These are phyloP conservation scores for Monosporascus sp. DNA, from an alignment of 2,329 filamentous ascomycete species.

Conservation along the genomic window DNA sequence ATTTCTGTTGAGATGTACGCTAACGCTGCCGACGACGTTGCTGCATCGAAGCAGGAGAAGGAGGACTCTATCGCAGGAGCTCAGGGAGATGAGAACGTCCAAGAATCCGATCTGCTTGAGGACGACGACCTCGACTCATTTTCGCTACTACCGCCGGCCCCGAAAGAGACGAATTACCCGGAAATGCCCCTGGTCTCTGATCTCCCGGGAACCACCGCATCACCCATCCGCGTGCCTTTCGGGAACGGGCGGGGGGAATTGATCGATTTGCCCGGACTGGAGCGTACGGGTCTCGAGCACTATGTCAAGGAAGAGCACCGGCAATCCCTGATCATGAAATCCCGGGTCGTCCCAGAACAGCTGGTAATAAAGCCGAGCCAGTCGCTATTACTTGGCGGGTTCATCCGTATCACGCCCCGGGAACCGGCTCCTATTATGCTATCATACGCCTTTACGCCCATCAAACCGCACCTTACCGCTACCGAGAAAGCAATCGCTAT, in stretches of 20 bases:
- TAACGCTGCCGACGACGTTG: background rate
- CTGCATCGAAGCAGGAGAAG: background rate
- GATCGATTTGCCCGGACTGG: conserved; percentile 84
- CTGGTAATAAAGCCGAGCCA: conserved; percentile 67
- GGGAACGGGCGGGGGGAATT: conserved; percentile 82
- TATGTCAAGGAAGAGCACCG: conserved; percentile 64
- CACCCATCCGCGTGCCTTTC: conserved; percentile 88
- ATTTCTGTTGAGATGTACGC: conserved; percentile 28
- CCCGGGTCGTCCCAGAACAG: conserved; percentile 68
- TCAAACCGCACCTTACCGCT: conserved; percentile 69
- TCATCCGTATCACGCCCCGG: conserved; percentile 80
- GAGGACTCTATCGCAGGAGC: background rate
- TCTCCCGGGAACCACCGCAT: conserved; percentile 88
- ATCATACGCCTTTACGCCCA: conserved; percentile 79
- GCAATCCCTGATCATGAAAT: conserved; percentile 69
- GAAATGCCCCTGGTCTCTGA: conserved; percentile 81
- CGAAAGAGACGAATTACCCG: conserved; percentile 68
- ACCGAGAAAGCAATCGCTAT: conserved; percentile 75
- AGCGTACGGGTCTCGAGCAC: conserved; percentile 65
- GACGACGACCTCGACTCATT: conserved; percentile 30
- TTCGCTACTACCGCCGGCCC: conserved; percentile 69
- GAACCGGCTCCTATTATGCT: conserved; percentile 62
- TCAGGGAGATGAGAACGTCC: conserved; percentile 11
- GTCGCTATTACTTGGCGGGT: conserved; percentile 76
- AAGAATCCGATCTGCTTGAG: conserved; percentile 20